Evolutionary conservation across 2,329 filamentous ascomycete genomes (phyloP).

Genomic region (Orbilia javanica): DNA sequence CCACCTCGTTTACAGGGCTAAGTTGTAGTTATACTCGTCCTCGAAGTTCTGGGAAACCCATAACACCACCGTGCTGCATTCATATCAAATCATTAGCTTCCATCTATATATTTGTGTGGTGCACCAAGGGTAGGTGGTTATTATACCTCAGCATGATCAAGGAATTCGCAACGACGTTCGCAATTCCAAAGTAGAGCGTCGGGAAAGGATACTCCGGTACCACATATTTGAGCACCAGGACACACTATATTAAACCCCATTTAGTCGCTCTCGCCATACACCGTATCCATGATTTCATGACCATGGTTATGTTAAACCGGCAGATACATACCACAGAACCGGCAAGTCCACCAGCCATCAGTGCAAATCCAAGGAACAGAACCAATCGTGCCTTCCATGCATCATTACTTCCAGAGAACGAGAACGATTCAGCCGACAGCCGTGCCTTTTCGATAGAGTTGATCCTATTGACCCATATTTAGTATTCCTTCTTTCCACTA

Average conservation of each 20-base stretch:
- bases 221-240: constrained; percentile 77
- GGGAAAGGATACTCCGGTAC: constrained; percentile 72
- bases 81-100: neutral
- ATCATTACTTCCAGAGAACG: constrained; percentile 75
- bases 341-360: constrained; percentile 76
- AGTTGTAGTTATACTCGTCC: constrained; percentile 78
- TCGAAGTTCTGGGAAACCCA: constrained; percentile 81
- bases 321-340: constrained; percentile 70
- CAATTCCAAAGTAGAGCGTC: constrained; percentile 76
- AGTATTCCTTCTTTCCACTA: neutral
- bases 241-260: constrained; percentile 66
- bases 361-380: constrained; percentile 77
- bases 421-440: constrained; percentile 74
- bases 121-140: neutral
- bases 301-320: no score
- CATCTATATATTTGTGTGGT: neutral
- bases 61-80: constrained; percentile 72
- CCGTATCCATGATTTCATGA: no score
- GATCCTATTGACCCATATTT: constrained; percentile 66
- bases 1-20: constrained; percentile 71
- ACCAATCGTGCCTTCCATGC: constrained; percentile 79
- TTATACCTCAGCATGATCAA: constrained; percentile 78
- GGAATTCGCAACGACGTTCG: constrained; percentile 75
- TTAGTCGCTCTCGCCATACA: constrained; percentile 47
- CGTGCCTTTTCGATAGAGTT: constrained; percentile 78